A percentile compares a stretch with the other conserved stretches of the same genome.
phyloP scores from a whole-genome alignment of 2,329 filamentous ascomycete species.

The Hortaea sp. region DNA sequence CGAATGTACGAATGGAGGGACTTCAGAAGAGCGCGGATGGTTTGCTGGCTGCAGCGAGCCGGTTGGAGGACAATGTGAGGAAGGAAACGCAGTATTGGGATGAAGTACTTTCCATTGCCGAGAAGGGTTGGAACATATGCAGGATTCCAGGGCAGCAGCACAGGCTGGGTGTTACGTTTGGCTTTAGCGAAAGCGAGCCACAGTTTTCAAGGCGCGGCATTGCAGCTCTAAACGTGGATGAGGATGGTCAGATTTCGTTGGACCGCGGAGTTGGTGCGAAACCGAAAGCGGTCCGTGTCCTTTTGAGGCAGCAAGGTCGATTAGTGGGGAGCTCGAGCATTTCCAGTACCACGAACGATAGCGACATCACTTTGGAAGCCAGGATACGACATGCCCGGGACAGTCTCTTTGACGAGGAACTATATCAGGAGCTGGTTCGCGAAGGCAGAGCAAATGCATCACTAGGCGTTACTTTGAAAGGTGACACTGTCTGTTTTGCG shows the following conservation, averaged over 20 bases:
- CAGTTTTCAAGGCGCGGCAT: constrained; percentile 62
- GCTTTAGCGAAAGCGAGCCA: constrained; percentile 63
- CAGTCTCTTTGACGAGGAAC: constrained; percentile 71
- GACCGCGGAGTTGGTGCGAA: constrained; percentile 52
- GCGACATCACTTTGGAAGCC: constrained; percentile 53
- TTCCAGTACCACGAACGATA: constrained; percentile 25
- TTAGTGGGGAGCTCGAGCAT: constrained; percentile 47
- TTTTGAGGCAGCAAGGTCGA: constrained; percentile 48
- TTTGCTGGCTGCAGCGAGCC: constrained; percentile 59
- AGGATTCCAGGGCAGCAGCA: constrained; percentile 60
- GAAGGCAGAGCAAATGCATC: constrained; percentile 67
- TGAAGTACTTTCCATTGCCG: constrained; percentile 68
- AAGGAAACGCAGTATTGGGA: constrained; percentile 84
- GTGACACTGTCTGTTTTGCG: constrained; percentile 27
- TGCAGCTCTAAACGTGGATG: constrained; percentile 63
- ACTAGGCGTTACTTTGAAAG: constrained; percentile 57
- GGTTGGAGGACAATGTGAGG: constrained; percentile 66
- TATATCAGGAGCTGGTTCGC: constrained; percentile 80
- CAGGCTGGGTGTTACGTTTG: constrained; percentile 76
- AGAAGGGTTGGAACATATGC: constrained; percentile 79
- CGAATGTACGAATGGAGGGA: constrained; percentile 69
- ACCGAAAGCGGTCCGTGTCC: constrained; percentile 56
- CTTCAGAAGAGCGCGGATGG: constrained; percentile 66
- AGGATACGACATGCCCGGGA: constrained; percentile 67
- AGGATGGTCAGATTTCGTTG: constrained; percentile 65